These are phyloP conservation scores for Mychonastes homosphaera DNA, from an alignment of 139 green algal species.

Conservation along the genomic window DNA sequence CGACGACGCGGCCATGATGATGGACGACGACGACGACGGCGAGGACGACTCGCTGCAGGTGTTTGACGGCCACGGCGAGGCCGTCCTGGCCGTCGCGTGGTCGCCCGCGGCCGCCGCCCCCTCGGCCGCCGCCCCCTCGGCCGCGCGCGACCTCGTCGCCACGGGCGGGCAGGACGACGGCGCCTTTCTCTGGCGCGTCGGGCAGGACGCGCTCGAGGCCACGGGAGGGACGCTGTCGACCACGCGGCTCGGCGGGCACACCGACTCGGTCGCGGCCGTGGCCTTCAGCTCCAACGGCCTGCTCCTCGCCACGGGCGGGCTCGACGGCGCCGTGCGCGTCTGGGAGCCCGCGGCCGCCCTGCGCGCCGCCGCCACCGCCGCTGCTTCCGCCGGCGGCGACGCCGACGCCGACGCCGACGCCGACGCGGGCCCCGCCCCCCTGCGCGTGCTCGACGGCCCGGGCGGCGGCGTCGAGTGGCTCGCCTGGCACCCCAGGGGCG, in stretches of 20 bases:
- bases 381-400: too few relatives aligned
- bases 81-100: conserved; percentile 68
- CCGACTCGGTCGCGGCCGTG: conserved; percentile 69
- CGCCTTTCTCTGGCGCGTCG: conserved; percentile 63
- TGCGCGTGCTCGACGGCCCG: conserved; percentile 66
- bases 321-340: conserved; percentile 19
- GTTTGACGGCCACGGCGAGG: conserved; percentile 54
- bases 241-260: conserved; percentile 65
- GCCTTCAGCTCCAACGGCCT: conserved; percentile 50
- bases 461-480: conserved; percentile 78
- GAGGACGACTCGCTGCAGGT: conserved; percentile 56
- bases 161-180: conserved; percentile 67
- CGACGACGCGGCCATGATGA: not conserved
- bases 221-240: conserved; percentile 38
- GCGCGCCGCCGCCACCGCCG: too few relatives aligned
- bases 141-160: conserved; percentile 61
- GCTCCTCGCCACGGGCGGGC: conserved; percentile 67
- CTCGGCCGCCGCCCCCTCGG: too few relatives aligned
- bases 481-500: conserved; percentile 81
- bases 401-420: too few relatives aligned
- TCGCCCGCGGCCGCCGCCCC: conserved; percentile 31
- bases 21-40: conserved; percentile 25
- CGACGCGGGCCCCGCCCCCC: conserved; percentile 13
- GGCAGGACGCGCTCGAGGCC: conserved; percentile 48
- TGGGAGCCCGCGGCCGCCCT: too few relatives aligned